Evolutionary conservation across 768 basidiomycete species (phyloP), one percentile per base, ranked within the genome.

Genomic region (Pulveroboletus sp.): DNA sequence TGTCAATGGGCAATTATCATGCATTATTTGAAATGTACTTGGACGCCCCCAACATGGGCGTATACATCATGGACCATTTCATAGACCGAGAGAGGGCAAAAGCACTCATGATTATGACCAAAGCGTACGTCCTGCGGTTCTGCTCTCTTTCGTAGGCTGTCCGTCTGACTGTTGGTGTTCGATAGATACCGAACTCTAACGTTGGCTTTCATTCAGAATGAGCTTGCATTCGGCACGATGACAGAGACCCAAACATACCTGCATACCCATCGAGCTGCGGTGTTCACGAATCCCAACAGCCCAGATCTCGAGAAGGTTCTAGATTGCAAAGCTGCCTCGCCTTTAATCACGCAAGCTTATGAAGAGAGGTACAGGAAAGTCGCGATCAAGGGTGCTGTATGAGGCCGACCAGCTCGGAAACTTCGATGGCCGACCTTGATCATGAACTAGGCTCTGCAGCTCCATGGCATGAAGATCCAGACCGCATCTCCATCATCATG

Each of bases 51-150:
- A 93, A 95, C 64, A 98, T 98, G 96, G 92, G 93, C 32, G 93
- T 82, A 46, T 98, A 98, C 69, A 93, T 99, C 63, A 96, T 99
- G 91, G 96, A 98, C 70, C 93, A 97, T 68, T 97, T 98, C 68
- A 87, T 97, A 61, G 82, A 85, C 61, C 80, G 96, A 60, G 96
- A 98, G 72, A 75, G 96, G 51, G 79, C 87, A 48, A 81, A 82
- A 51, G 93, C 93, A 2, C 67, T 99, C 53, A 81, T 92, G 63
- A 82, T 88, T 56, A 94, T 99, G 73, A 81, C 89, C 26, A 96
- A 89, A 80, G 88, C 90, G 96, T 98, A 59, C 62, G 94, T 79
- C 30, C 17, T 43, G 8, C 16, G 12, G 14, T n/a, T 10, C 2
- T 23, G 45, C 14, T 20, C 6, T 22, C 16, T 32, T 22, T 27